Conservation (phyloP, 352 stramenopile species). For the Globisporangium alternatum region DNA sequence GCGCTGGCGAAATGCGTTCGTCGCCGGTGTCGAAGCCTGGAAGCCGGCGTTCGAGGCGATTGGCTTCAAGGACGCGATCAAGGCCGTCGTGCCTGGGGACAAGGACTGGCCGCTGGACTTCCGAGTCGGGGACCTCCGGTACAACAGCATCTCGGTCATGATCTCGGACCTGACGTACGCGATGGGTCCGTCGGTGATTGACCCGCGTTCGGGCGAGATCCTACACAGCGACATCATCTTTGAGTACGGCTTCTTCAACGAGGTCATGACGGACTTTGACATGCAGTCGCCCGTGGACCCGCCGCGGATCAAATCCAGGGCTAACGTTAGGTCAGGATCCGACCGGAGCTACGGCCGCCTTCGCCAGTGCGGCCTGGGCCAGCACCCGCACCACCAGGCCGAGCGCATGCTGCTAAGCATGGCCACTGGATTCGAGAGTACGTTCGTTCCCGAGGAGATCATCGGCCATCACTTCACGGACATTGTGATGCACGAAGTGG, state of each 20-base stretch:
- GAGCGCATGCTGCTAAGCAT: conserved; percentile 41
- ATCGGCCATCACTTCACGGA: conserved; percentile 65
- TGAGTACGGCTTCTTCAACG: conserved; percentile 84
- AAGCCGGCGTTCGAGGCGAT: conserved; percentile 69
- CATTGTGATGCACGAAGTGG: conserved; percentile 89
- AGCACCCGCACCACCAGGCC: conserved; percentile 30
- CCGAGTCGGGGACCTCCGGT: conserved; percentile 80
- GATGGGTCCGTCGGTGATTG: conserved; percentile 57
- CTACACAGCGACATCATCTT: conserved; percentile 86
- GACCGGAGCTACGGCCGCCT: conserved; percentile 11
- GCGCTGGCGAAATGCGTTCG: conserved; percentile 65
- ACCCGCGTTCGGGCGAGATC: conserved; percentile 84
- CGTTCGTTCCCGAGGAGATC: conserved; percentile 49
- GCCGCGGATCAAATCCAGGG: conserved; percentile 8
- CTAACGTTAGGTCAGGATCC: not conserved
- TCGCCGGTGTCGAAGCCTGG: conserved; percentile 71
- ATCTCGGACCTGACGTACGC: conserved; percentile 80
- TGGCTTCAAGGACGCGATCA: conserved; percentile 70
- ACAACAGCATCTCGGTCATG: conserved; percentile 84
- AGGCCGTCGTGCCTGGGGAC: conserved; percentile 60
- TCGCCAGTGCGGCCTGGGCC: conserved; percentile 42
- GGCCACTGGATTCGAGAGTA: conserved; percentile 22
- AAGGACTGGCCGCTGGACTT: conserved; percentile 78
- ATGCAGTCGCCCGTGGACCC: conserved; percentile 36
- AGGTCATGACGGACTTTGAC: conserved; percentile 55